Percentiles rank a stretch among this genome's conserved stretches.
Evolutionary conservation across 768 basidiomycete species (phyloP).

Genomic region (Amanita pseudoporphyria): DNA sequence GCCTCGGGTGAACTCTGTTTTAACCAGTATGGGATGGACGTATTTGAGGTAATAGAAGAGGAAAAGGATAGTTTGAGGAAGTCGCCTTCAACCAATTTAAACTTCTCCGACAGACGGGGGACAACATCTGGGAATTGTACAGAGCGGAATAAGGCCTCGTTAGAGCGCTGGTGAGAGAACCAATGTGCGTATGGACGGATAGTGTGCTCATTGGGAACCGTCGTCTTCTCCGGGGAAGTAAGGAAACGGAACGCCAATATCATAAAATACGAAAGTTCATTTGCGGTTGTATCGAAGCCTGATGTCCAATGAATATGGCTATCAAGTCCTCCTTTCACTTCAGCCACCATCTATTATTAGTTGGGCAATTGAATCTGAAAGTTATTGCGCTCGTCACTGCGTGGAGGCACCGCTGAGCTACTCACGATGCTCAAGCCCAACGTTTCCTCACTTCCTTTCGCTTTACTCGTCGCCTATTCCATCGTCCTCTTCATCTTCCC

Average conservation of each 20-base stretch:
- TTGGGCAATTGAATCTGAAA: too few relatives aligned
- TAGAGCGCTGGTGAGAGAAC: constrained; percentile 58
- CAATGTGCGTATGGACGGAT: constrained; percentile 56
- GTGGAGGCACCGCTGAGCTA: too few relatives aligned
- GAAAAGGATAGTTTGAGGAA: constrained; percentile 35
- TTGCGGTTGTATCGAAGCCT: constrained; percentile 51
- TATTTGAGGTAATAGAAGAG: neutral
- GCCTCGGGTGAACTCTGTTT: neutral
- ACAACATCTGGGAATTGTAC: constrained; percentile 53
- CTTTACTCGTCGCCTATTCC: too few relatives aligned
- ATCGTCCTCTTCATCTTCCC: too few relatives aligned
- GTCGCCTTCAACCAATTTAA: constrained; percentile 46
- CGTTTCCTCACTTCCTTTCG: too few relatives aligned
- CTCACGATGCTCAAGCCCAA: too few relatives aligned
- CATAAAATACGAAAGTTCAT: constrained; percentile 61
- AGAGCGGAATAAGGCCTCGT: constrained; percentile 37
- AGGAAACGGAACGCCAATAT: constrained; percentile 50
- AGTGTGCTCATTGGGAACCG: constrained; percentile 32
- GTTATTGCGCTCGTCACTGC: too few relatives aligned
- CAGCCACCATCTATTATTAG: too few relatives aligned
- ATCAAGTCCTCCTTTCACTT: too few relatives aligned
- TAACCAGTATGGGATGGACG: neutral
- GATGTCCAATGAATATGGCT: too few relatives aligned
- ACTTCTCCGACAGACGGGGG: constrained; percentile 33
- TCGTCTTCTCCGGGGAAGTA: constrained; percentile 36